Conservation (phyloP, 2,329 filamentous ascomycete genomes). For the Colletotrichum simmondsii region DNA sequence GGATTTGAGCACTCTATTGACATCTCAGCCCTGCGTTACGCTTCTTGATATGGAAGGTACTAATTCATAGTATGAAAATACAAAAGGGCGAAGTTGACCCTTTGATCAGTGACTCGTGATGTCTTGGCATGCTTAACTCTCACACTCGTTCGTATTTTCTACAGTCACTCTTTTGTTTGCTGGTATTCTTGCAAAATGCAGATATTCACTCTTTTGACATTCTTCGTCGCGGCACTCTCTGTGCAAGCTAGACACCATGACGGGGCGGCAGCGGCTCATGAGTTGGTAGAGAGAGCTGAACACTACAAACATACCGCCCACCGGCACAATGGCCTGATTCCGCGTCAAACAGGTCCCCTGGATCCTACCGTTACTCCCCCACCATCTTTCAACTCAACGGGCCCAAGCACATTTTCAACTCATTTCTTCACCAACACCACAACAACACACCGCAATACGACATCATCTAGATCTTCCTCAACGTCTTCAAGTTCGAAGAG, state of each 20-base stretch:
- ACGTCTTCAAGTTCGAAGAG: neutral
- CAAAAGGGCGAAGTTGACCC: neutral
- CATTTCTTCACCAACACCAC: neutral
- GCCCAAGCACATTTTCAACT: slow-evolving; percentile 6
- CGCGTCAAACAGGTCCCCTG: neutral
- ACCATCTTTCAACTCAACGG: slow-evolving; percentile 2
- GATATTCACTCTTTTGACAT: neutral
- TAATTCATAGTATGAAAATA: neutral
- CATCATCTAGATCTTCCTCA: neutral
- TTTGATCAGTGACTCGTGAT: neutral
- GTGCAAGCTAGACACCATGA: neutral
- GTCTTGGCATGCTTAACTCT: neutral
- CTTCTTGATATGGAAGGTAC: neutral
- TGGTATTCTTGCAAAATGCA: neutral
- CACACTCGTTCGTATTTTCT: neutral
- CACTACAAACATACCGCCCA: neutral
- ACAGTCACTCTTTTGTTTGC: neutral
- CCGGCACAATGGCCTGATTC: neutral
- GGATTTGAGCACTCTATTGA: neutral
- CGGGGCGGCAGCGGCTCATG: neutral
- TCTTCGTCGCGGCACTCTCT: neutral
- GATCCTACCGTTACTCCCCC: neutral
- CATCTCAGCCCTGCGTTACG: neutral
- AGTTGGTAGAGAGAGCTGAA: neutral
- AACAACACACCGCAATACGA: neutral